These are phyloP conservation scores for Bauhinia variegata DNA, from an alignment of 306 rosid species.

Conservation along the genomic window DNA sequence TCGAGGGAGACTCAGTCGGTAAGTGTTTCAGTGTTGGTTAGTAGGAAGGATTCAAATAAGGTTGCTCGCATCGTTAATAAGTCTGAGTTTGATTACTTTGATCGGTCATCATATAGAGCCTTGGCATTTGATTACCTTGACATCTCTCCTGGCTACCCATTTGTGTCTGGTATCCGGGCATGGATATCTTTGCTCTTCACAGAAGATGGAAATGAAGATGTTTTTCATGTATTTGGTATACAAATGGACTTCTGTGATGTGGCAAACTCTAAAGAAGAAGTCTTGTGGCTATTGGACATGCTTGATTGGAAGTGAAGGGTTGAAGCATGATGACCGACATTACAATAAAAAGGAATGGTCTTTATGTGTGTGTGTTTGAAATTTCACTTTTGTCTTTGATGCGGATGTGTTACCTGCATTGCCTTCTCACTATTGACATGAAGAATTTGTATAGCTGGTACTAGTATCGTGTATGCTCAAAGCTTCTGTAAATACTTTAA, in stretches of 20 bases:
- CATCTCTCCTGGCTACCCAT: constrained; percentile 75
- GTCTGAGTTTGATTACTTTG: constrained; percentile 78
- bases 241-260: constrained; percentile 95
- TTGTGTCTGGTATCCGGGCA: constrained; percentile 74
- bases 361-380: constrained; percentile 23
- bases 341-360: constrained; percentile 10
- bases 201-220: constrained; percentile 70
- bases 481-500: constrained; percentile 31
- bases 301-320: constrained; percentile 89
- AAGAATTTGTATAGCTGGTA: constrained; percentile 15
- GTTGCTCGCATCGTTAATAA: constrained; percentile 75
- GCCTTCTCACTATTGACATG: constrained; percentile 9
- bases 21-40: constrained; percentile 78
- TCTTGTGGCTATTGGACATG: constrained; percentile 86
- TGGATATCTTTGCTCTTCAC: constrained; percentile 92
- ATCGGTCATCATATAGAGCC: constrained; percentile 71
- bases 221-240: constrained; percentile 80
- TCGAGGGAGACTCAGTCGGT: constrained; percentile 64
- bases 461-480: constrained; percentile 11
- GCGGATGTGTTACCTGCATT: constrained; percentile 7
- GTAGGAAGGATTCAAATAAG: constrained; percentile 76
- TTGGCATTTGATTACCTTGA: constrained; percentile 88
- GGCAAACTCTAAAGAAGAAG: constrained; percentile 87
- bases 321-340: constrained; percentile 18
- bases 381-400: constrained; percentile 1